Conservation (phyloP, 768 basidiomycete species). For the Lactifluus hygrophoroides region DNA sequence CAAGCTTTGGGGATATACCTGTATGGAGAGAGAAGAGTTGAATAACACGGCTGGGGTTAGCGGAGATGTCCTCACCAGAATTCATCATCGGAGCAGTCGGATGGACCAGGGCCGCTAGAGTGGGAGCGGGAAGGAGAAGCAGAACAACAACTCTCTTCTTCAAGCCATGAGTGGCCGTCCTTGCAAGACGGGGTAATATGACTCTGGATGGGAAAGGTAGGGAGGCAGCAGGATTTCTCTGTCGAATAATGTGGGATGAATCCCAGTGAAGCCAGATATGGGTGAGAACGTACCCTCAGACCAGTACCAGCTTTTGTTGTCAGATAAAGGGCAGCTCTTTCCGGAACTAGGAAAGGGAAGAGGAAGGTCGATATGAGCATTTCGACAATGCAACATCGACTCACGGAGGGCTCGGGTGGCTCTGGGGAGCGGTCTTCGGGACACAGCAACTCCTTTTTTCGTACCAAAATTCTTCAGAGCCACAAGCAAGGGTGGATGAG, state of each 20-base stretch:
- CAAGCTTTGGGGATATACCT: slow-evolving; percentile 31
- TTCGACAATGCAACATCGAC: neutral
- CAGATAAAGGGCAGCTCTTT: slow-evolving; percentile 14
- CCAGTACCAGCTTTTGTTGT: slow-evolving; percentile 7
- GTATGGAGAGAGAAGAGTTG: neutral
- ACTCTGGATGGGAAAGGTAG: slow-evolving; percentile 10
- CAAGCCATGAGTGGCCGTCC: slow-evolving; percentile 16
- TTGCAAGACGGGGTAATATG: slow-evolving; percentile 8
- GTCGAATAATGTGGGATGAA: neutral
- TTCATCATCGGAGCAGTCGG: slow-evolving; percentile 18
- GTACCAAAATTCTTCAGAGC: slow-evolving; percentile 16
- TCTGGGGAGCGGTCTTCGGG: slow-evolving; percentile 27
- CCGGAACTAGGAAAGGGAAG: neutral
- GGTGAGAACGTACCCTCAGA: neutral
- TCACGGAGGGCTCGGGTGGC: slow-evolving; percentile 32
- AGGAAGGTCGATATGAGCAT: neutral
- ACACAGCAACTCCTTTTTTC: slow-evolving; percentile 15
- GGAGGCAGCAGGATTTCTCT: slow-evolving; percentile 19
- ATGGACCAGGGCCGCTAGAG: neutral
- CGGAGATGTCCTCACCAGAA: slow-evolving; percentile 28
- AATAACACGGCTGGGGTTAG: neutral
- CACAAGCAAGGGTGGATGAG: slow-evolving; percentile 27
- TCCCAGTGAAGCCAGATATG: neutral
- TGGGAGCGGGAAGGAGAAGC: neutral
- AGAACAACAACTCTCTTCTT: neutral